Evolutionary conservation across 2,329 filamentous ascomycete genomes (phyloP), one percentile per base, ranked within the genome.

Genomic region (Neonectria magnoliae): DNA sequence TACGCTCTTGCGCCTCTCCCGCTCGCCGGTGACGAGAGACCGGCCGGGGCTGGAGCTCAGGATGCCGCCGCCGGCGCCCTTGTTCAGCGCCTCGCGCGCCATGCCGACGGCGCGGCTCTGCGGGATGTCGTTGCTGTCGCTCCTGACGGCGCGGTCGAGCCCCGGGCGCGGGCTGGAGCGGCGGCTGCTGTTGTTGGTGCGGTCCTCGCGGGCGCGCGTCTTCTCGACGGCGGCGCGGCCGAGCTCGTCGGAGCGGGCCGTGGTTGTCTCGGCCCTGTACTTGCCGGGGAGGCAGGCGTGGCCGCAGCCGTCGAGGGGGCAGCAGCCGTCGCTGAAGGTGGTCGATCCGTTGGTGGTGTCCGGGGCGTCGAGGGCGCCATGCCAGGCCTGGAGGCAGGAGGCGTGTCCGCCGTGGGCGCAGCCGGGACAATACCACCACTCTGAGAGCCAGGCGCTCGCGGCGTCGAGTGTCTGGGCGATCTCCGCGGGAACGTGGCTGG

Each of bases 371-470:
- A 75, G 60, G 6, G 81, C 72, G 0, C 80, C 80, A 74, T 90
- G 88, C 88, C 88, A 91, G 2, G 81, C 81, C 58, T 85, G 82
- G 1, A 91, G 80, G 62, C 88, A 91, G 0, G 83, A 83, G 0
- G 85, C 82, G 74, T 91, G 88, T 0, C 88, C 88, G 29, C 88
- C 88, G 69, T 91, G 88, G 1, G 83, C 83, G 70, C 88, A 91
- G 13, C 85, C 86, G 1, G 85, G 84, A 62, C 88, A 91, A 70
- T 87, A 87, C 86, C 87, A 90, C 88, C 88, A 91, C 2, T 83
- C 83, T 0, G 78, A 74, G 5, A 81, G 74, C 69, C 74, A 77
- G 0, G 66, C 50, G 2, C 68, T 68, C 6, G 70, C 61, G 5
- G 68, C 65, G 2, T 75, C 68, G 2, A 73, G 75, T n/a, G 75